Evolutionary conservation across 2,329 filamentous ascomycete species (phyloP), one percentile per base, ranked within the genome.

Genomic region (Alternaria novae-zelandiae): DNA sequence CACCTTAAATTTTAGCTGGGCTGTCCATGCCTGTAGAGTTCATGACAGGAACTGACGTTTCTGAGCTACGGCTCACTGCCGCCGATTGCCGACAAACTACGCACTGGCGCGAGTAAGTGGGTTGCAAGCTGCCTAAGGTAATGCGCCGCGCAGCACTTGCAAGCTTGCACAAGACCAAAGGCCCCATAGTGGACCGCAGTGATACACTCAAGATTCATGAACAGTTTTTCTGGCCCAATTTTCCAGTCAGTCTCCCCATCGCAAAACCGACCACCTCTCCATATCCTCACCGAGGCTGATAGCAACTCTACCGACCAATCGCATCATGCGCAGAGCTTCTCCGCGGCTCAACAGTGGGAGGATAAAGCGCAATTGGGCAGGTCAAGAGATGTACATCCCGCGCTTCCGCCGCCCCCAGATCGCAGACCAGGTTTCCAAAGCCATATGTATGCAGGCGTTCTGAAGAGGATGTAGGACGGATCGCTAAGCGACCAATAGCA

Each of bases 361-460:
- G 50, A 45, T 28, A 36, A 32, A 21, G 53, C 41, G 55, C 46
- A 13, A 58, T 58, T 57, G 54, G 59, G 46, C 43, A 25, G 47
- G 57, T 54, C 57, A n/a, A 32, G 44, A 62, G 51, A 54, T 63
- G 62, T 41, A 41, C 62, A 70, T 66, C 61, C 67, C 59, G 57
- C 67, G 61, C 54, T 56, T 45, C 59, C 43, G 44, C 51, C 53
- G 43, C 57, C 53, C 47, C 36, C 43, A 63, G 55, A 67, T 64
- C 56, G 53, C 44, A 50, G 58, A 66, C 65, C 59, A 55, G 65
- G 58, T 66, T 62, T 54, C 55, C 63, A 59, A 54, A 61, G 17
- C 32, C 46, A 56, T 4, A 23, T 43, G 51, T 25, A 20, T 66
- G 63, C 63, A 63, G 21, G 56, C 30, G 25, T 26, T 54, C 57